phyloP scores from a whole-genome alignment of 805 yeast species.

The Diddensiella transvaalensis region DNA sequence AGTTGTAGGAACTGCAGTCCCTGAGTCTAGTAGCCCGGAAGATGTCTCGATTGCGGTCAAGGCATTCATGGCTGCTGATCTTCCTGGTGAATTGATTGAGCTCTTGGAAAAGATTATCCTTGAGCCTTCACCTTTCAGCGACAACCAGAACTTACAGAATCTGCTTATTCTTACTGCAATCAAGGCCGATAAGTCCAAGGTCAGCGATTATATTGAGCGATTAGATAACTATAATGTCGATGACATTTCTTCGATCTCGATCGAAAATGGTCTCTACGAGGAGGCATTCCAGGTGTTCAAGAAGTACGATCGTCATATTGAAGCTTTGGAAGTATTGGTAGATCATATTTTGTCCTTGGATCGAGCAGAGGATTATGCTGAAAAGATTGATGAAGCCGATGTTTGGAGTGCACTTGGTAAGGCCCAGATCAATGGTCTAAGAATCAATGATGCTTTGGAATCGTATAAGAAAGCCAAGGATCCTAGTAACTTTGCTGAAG shows the following conservation, averaged over 20 bases:
- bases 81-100: constrained; percentile 91
- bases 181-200: constrained; percentile 88
- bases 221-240: constrained; percentile 87
- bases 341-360: constrained; percentile 93
- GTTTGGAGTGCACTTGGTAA: constrained; percentile 94
- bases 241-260: constrained; percentile 89
- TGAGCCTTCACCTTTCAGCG: constrained; percentile 96
- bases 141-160: constrained; percentile 93
- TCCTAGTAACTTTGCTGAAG: constrained; percentile 84
- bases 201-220: constrained; percentile 77
- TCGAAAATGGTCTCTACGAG: constrained; percentile 82
- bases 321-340: constrained; percentile 86
- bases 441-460: constrained; percentile 86
- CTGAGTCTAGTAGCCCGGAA: constrained; percentile 88
- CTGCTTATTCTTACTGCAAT: constrained; percentile 89
- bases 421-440: constrained; percentile 91
- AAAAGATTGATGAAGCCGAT: constrained; percentile 77
- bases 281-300: constrained; percentile 93
- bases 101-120: constrained; percentile 91
- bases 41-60: constrained; percentile 91
- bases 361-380: constrained; percentile 91
- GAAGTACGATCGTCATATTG: constrained; percentile 69
- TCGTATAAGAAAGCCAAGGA: constrained; percentile 91
- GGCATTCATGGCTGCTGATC: constrained; percentile 92
- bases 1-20: constrained; percentile 93